These are phyloP conservation scores for Cutaneotrichosporon mucoides DNA, from an alignment of 1,284 basidiomycete genomes.

Conservation along the genomic window DNA sequence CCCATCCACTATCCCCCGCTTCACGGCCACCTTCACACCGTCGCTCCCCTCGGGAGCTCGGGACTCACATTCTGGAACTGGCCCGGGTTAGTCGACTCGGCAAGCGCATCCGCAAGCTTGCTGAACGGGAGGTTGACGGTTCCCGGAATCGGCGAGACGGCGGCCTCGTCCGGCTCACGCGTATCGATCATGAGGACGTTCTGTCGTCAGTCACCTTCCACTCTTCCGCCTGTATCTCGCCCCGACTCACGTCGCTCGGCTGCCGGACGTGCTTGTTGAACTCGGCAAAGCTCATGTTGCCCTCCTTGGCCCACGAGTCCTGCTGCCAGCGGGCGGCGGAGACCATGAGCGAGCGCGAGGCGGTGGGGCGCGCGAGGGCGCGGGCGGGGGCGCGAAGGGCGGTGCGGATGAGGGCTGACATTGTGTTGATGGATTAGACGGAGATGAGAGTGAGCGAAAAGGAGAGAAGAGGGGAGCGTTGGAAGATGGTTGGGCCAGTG, in stretches of 20 bases:
- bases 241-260: conserved; percentile 62
- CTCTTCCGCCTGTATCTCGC: no score
- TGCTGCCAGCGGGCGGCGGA: background rate
- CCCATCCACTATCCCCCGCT: no score
- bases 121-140: conserved; percentile 86
- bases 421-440: background rate
- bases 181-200: conserved; percentile 55
- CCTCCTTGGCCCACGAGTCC: conserved; percentile 21
- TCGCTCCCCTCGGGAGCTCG: no score
- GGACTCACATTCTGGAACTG: conserved; percentile 55
- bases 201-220: background rate
- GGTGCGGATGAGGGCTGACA: background rate
- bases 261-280: conserved; percentile 70
- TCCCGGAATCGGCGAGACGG: conserved; percentile 89
- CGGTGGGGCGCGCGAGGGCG: background rate
- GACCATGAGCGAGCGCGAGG: background rate
- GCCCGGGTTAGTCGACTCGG: conserved; percentile 52
- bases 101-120: conserved; percentile 63
- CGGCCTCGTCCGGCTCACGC: conserved; percentile 82
- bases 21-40: no score
- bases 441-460: background rate
- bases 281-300: conserved; percentile 67
- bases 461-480: background rate
- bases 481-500: background rate
- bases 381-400: background rate